These are phyloP conservation scores for Xylariaceae sp. DNA, from an alignment of 2,329 filamentous ascomycete genomes.

Conservation along the genomic window DNA sequence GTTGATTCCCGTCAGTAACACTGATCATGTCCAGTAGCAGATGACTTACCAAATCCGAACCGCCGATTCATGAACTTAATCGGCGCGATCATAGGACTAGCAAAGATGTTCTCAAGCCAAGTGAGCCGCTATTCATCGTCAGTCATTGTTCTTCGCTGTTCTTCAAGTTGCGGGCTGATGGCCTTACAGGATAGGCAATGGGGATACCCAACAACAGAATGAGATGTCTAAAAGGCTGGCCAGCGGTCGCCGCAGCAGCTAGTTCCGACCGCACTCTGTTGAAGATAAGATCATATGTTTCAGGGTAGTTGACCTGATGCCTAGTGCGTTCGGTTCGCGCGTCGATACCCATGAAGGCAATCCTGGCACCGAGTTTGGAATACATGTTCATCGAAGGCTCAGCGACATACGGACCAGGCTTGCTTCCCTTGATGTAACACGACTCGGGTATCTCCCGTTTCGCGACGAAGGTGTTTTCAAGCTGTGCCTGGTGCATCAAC, in stretches of 20 bases:
- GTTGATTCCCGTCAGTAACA: slow-evolving; percentile 1
- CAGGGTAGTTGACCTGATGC: slow-evolving; percentile 91
- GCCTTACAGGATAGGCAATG: slow-evolving; percentile 72
- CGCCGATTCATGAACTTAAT: slow-evolving; percentile 87
- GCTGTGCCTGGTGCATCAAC: slow-evolving; percentile 66
- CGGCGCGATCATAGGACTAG: slow-evolving; percentile 81
- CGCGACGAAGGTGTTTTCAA: slow-evolving; percentile 71
- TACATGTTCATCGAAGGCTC: slow-evolving; percentile 86
- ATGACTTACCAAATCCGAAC: slow-evolving; percentile 67
- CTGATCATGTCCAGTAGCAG: too few relatives aligned
- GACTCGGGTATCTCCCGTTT: slow-evolving; percentile 50
- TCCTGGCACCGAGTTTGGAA: slow-evolving; percentile 74
- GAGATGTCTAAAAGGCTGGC: slow-evolving; percentile 81
- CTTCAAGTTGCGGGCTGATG: slow-evolving; percentile 39
- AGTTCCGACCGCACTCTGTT: slow-evolving; percentile 73
- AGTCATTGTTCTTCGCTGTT: slow-evolving; percentile 2
- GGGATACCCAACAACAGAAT: slow-evolving; percentile 85
- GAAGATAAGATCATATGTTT: slow-evolving; percentile 85
- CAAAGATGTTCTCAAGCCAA: slow-evolving; percentile 94
- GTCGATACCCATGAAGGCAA: slow-evolving; percentile 86
- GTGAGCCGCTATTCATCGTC: slow-evolving; percentile 63
- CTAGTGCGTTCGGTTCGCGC: slow-evolving; percentile 92
- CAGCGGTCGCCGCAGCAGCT: slow-evolving; percentile 59
- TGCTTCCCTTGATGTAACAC: slow-evolving; percentile 75
- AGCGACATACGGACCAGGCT: slow-evolving; percentile 83